Evolutionary conservation across 225 moss, liverwort and hornwort genomes (phyloP).

Genomic region (Marchantia paleacea): DNA sequence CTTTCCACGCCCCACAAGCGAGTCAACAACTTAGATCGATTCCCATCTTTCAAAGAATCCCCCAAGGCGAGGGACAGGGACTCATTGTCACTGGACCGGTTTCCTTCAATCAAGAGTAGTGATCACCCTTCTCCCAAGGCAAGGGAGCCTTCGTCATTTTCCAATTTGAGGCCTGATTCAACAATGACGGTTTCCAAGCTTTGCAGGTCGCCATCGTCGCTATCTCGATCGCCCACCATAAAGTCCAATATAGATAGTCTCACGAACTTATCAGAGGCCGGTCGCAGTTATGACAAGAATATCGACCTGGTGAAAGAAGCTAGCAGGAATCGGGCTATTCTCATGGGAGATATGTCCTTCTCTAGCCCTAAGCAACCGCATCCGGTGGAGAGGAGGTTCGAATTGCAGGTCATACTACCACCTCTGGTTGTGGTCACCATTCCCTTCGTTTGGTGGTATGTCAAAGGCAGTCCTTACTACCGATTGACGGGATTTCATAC

Average conservation of each 20-base stretch:
- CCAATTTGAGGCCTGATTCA: slow-evolving; percentile 47
- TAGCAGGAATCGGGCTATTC: slow-evolving; percentile 47
- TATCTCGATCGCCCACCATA: slow-evolving; percentile 79
- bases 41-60: slow-evolving; percentile 37
- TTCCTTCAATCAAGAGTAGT: slow-evolving; percentile 13
- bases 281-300: slow-evolving; percentile 62
- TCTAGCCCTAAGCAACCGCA: slow-evolving; percentile 14
- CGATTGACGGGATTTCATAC: slow-evolving; percentile 57
- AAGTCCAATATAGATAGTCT: slow-evolving; percentile 85
- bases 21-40: slow-evolving; percentile 40
- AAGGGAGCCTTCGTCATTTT: slow-evolving; percentile 48
- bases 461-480: slow-evolving; percentile 70
- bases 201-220: slow-evolving; percentile 79
- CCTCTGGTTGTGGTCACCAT: slow-evolving; percentile 70
- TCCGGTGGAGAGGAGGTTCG: slow-evolving; percentile 35
- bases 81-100: slow-evolving; percentile 16
- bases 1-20: slow-evolving; percentile 50
- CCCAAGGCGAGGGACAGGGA: slow-evolving; percentile 27
- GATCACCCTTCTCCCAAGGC: slow-evolving; percentile 44
- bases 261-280: slow-evolving; percentile 63
- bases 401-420: slow-evolving; percentile 70
- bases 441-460: slow-evolving; percentile 90
- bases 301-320: slow-evolving; percentile 37
- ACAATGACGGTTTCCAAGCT: slow-evolving; percentile 67
- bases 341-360: slow-evolving; percentile 48